Evolutionary conservation across 2,329 filamentous ascomycete species (phyloP), one percentile per base, ranked within the genome.

Genomic region (Neoarthrinium moseri): DNA sequence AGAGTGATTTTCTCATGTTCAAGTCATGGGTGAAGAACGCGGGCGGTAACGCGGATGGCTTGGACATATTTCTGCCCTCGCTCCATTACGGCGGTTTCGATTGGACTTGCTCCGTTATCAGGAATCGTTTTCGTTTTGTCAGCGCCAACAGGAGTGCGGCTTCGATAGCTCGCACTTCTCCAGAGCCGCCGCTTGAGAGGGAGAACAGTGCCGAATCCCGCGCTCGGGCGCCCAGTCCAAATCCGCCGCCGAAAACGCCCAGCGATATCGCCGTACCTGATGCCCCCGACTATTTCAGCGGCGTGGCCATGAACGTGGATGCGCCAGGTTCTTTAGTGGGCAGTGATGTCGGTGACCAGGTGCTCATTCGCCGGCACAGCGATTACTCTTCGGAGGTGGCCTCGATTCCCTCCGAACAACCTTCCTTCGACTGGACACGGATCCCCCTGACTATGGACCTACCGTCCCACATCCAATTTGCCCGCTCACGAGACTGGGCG

Each of bases 351-450:
- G 56, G 45, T 29, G 60, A 57, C 32, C 50, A 50, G 3, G 39
- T 53, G 32, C 32, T 51, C 27, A 43, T 56, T 8, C 53, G 57
- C 4, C 43, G 38, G 10, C 37, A 55, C 35, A 52, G 44, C 26
- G 56, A 50, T 32, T 53, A 53, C 22, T 50, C 55, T 21, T 56
- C 58, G 13, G 56, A 57, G 18, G 42, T 53, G 21, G 43, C 51
- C 12, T 48, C 46, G 15, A 45, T 49, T 8, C 42, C 50, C 15
- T 40, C 35, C 4, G 59, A 74, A 42, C 59, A 71, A 54, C 71
- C 77, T 11, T 86, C 82, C 24, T 92, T 91, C 59, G 89, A 95
- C 64, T 94, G 89, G 89, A 94, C 89, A 4, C 77, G 82, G 44
- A 73, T 92, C 39, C 80, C 85, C 2, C 42, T 85, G 11, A 79